Base-by-base conservation (phyloP, 2,329 filamentous ascomycete genomes). In the Fusarium sp. region DNA sequence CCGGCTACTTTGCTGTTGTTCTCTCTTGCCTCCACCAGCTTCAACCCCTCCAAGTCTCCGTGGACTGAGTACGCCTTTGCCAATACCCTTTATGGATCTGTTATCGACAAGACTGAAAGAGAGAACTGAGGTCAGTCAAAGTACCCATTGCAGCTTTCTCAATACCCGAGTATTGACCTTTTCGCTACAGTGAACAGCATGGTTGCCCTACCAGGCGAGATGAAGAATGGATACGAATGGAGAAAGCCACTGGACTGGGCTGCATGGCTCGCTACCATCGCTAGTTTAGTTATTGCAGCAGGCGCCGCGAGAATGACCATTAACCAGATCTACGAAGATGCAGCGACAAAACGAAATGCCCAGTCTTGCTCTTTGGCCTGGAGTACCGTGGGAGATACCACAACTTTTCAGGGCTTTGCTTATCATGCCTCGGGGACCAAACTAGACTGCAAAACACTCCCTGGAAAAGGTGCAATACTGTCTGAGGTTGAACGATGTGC, bases 101-200 rank as follows among this genome's bases (percentile, higher is more conserved):
- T n/a, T 38, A 7, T 38, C 34, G 18, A 11, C 34, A 12, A 6
- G n/a, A 12, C 18, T 12, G 2, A 38, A 38, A 38, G 10, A 38
- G 18, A n/a, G 18, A 38, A 38, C 10, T 4, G 34, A 38, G 18
- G 34, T 38, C 18, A 38, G 34, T 38, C 18, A 7, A 38, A 4
- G 0, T 3, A 10, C 4, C n/a, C 18, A 11, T n/a, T 12, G 6
- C 6, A 38, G 3, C 10, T 7, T n/a, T 0, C 10, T 11, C 1
- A 4, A 7, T n/a, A n/a, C 10, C 18, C 12, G 18, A 11, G 5
- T 32, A n/a, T n/a, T 38, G 10, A 38, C 34, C 18, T 2, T n/a
- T 38, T n/a, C 9, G 9, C 34, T 38, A n/a, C 18, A 38, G 34
- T 11, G 9, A 38, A 3, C 9, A 38, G 34, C 18, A n/a, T 38